phyloP scores from a whole-genome alignment of 139 green algal species.

The Picochlorum sp. region DNA sequence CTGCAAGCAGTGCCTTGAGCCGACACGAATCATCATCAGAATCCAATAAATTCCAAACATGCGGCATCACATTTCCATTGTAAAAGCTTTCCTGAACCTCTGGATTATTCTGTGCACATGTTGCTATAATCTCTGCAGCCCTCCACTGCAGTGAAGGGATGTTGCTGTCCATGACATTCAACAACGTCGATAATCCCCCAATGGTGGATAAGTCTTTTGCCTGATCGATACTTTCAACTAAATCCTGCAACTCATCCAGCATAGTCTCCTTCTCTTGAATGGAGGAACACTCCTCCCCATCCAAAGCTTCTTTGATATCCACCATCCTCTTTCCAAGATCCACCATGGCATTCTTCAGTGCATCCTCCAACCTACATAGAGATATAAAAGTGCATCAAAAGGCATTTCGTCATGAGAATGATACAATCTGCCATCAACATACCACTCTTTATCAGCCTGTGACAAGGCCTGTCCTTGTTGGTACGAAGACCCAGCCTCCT shows the following conservation, averaged over 20 bases:
- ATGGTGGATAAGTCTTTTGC: constrained; percentile 76
- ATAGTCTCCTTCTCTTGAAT: constrained; percentile 47
- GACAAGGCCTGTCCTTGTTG: constrained; percentile 7
- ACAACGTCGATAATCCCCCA: constrained; percentile 63
- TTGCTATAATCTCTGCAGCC: constrained; percentile 69
- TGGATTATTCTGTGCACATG: constrained; percentile 74
- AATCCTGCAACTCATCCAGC: constrained; percentile 76
- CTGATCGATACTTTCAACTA: constrained; percentile 69
- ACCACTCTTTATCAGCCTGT: constrained; percentile 37
- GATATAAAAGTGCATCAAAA: neutral
- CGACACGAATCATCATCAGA: constrained; percentile 29
- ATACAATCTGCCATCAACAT: constrained; percentile 1
- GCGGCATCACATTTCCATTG: constrained; percentile 46
- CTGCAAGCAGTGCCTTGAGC: constrained; percentile 47
- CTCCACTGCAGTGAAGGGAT: constrained; percentile 49
- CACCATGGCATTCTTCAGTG: constrained; percentile 52
- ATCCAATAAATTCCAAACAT: constrained; percentile 43
- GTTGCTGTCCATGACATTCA: constrained; percentile 47
- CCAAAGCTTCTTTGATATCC: constrained; percentile 55
- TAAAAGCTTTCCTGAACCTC: constrained; percentile 65
- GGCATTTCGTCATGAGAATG: neutral
- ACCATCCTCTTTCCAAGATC: constrained; percentile 65
- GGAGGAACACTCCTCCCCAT: constrained; percentile 4
- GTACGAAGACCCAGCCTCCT: constrained; percentile 21
- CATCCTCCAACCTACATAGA: constrained; percentile 50